These are phyloP conservation scores for Leucocoprinus leucothites DNA, from an alignment of 768 basidiomycete species.

Conservation along the genomic window DNA sequence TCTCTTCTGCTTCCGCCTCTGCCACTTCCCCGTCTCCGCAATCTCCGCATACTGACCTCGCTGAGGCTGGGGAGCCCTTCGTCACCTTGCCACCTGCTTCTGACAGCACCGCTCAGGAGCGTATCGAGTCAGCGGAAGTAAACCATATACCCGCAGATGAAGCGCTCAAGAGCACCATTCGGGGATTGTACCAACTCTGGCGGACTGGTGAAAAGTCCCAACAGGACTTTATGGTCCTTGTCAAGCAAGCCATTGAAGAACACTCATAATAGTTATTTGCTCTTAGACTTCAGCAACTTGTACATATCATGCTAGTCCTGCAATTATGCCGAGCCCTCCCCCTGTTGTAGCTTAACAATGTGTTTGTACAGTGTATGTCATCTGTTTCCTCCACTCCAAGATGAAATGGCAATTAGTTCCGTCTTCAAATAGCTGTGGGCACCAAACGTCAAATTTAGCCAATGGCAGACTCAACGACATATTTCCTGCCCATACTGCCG, in stretches of 20 bases:
- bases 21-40: constrained; percentile 10
- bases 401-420: background rate
- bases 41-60: constrained; percentile 13
- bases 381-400: too few relatives aligned
- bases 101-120: constrained; percentile 16
- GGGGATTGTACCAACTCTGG: constrained; percentile 61
- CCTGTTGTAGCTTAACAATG: background rate
- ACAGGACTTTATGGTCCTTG: constrained; percentile 35
- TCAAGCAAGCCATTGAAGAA: constrained; percentile 29
- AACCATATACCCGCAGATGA: constrained; percentile 22
- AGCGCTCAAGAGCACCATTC: constrained; percentile 49
- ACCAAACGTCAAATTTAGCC: background rate
- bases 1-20: constrained; percentile 20
- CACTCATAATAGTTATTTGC: background rate
- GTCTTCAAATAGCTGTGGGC: background rate
- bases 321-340: background rate
- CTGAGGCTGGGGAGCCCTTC: constrained; percentile 20
- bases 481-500: background rate
- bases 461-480: background rate
- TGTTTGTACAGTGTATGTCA: background rate
- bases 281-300: background rate
- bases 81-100: constrained; percentile 17
- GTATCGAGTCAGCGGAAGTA: constrained; percentile 10
- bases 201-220: constrained; percentile 28
- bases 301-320: background rate